phyloP scores from a whole-genome alignment of 73 alveolate species.

The Paramecium pentaurelia region DNA sequence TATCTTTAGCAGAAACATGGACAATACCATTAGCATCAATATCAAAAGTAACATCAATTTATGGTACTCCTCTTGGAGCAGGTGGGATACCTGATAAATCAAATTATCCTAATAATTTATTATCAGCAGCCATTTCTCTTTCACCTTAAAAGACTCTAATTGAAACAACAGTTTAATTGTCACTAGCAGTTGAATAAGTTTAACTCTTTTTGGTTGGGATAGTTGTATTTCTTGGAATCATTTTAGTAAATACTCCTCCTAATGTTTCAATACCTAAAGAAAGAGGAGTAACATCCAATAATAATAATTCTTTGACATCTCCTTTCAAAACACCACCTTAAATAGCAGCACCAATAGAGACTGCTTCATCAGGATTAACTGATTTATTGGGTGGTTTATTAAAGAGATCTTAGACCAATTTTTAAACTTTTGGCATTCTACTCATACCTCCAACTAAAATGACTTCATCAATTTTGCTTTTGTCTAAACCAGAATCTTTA shows the following conservation, averaged over 20 bases:
- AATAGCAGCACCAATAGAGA: slow-evolving; percentile 99
- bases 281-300: slow-evolving; percentile 97
- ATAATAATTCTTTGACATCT: slow-evolving; percentile 86
- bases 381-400: slow-evolving; percentile 79
- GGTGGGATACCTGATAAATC: slow-evolving; percentile 95
- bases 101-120: slow-evolving; percentile 92
- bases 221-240: slow-evolving; percentile 95
- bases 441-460: slow-evolving; percentile 98
- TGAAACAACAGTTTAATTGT: slow-evolving; percentile 92
- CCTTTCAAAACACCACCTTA: slow-evolving; percentile 96
- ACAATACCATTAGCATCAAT: slow-evolving; percentile 98
- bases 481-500: slow-evolving; percentile 88
- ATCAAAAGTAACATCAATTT: slow-evolving; percentile 97
- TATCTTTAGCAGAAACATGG: slow-evolving; percentile 97
- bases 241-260: slow-evolving; percentile 94
- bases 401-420: slow-evolving; percentile 82
- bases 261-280: slow-evolving; percentile 95
- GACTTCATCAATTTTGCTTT: slow-evolving; percentile 91
- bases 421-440: slow-evolving; percentile 96
- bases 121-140: slow-evolving; percentile 94
- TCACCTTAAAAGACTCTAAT: slow-evolving; percentile 97
- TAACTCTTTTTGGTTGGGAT: slow-evolving; percentile 97
- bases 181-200: slow-evolving; percentile 94
- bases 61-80: slow-evolving; percentile 92
- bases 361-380: slow-evolving; percentile 98